Percentiles rank a stretch among this genome's conserved stretches.
Conservation (phyloP, 192 early-diverging fungal genomes). For the Mortierella claussenii region DNA sequence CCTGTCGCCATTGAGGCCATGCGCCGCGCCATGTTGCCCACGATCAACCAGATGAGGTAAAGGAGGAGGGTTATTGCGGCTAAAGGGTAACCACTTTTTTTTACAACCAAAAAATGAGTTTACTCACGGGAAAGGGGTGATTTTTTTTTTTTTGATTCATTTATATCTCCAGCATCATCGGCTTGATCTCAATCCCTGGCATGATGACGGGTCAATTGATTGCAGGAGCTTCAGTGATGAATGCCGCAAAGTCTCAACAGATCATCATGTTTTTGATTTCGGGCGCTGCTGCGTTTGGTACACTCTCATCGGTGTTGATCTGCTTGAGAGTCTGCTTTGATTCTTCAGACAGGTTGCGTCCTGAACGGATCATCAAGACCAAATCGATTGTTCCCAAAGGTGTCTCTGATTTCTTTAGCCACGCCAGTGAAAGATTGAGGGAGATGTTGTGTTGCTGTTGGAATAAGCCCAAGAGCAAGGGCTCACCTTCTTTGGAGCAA, state of each 20-base stretch:
- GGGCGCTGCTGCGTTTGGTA: constrained; percentile 74
- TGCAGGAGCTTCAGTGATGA: constrained; percentile 81
- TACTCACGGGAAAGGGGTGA: not conserved
- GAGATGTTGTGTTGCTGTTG: constrained; percentile 24
- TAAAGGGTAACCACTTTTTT: too few relatives aligned
- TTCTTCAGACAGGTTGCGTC: constrained; percentile 34
- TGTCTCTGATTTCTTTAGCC: not conserved
- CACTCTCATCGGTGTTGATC: constrained; percentile 59
- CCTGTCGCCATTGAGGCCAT: constrained; percentile 81
- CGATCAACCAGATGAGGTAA: constrained; percentile 81
- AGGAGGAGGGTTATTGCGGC: too few relatives aligned
- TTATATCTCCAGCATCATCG: constrained; percentile 65
- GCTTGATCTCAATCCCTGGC: constrained; percentile 88
- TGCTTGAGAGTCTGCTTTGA: constrained; percentile 45
- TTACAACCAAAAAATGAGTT: too few relatives aligned
- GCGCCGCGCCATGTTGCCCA: constrained; percentile 79
- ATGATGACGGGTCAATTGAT: constrained; percentile 91
- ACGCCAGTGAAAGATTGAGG: not conserved
- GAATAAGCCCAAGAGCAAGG: not conserved
- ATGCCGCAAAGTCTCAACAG: constrained; percentile 85
- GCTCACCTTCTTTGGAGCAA: constrained; percentile 17
- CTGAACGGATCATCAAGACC: constrained; percentile 36
- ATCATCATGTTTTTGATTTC: constrained; percentile 91
- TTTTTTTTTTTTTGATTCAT: not conserved
- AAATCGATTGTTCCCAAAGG: constrained; percentile 19